phyloP scores from a whole-genome alignment of 352 stramenopile species.

The Pythium coloratum region DNA sequence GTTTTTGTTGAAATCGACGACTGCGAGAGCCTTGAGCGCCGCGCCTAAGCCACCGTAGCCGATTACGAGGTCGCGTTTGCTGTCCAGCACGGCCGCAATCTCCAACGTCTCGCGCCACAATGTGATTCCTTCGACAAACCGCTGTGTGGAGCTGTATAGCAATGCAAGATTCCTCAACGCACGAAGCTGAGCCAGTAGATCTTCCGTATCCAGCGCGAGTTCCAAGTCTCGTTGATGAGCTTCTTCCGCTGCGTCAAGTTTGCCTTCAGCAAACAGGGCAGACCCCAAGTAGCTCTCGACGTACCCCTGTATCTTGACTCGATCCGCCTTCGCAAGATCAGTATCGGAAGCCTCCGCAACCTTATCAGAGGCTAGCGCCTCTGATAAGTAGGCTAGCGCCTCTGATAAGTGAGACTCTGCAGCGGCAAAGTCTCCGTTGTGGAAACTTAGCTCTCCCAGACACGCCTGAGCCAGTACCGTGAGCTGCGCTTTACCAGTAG shows the following conservation, averaged over 20 bases:
- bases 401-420: slow-evolving; percentile 41
- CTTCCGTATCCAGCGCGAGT: slow-evolving; percentile 47
- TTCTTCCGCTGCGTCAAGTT: slow-evolving; percentile 36
- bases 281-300: slow-evolving; percentile 48
- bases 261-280: slow-evolving; percentile 48
- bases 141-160: slow-evolving; percentile 38
- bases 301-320: slow-evolving; percentile 45
- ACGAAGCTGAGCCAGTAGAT: slow-evolving; percentile 52
- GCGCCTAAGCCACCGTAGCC: slow-evolving; percentile 46
- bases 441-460: slow-evolving; percentile 45
- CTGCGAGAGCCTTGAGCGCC: slow-evolving; percentile 35
- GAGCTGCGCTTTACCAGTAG: background rate
- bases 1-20: slow-evolving; percentile 10
- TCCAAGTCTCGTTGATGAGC: slow-evolving; percentile 55
- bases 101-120: slow-evolving; percentile 58
- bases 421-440: slow-evolving; percentile 39
- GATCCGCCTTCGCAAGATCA: slow-evolving; percentile 21
- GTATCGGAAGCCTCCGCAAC: background rate
- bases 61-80: slow-evolving; percentile 41
- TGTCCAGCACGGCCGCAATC: slow-evolving; percentile 42
- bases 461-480: slow-evolving; percentile 28
- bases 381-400: slow-evolving; percentile 40
- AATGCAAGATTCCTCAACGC: slow-evolving; percentile 55
- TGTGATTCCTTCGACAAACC: slow-evolving; percentile 46
- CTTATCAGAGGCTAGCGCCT: slow-evolving; percentile 30